These are phyloP conservation scores for Apophysomyces elegans DNA, from an alignment of 371 early-diverging fungal species.

Conservation along the genomic window DNA sequence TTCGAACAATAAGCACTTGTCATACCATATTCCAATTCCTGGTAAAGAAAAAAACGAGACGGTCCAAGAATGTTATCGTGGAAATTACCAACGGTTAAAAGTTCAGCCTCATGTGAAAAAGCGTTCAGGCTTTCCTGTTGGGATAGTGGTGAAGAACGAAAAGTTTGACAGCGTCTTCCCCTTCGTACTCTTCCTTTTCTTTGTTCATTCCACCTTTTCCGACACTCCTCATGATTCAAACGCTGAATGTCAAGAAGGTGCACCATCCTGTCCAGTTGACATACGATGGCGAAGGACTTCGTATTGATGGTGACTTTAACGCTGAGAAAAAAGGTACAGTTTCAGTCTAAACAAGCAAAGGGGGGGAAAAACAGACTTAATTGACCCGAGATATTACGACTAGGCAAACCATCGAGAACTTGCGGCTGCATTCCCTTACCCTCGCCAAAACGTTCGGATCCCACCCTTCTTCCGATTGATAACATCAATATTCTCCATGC, in stretches of 20 bases:
- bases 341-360: neutral
- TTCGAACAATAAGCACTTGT: too few species aligned
- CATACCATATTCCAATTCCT: too few species aligned
- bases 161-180: too few species aligned
- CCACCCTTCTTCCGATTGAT: constrained; percentile 46
- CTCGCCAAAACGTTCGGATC: constrained; percentile 30
- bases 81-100: too few species aligned
- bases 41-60: too few species aligned
- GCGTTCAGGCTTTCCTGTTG: too few species aligned
- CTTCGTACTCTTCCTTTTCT: too few species aligned
- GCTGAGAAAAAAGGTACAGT: constrained; percentile 36
- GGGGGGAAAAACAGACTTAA: neutral
- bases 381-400: neutral
- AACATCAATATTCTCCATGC: constrained; percentile 35
- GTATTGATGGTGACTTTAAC: constrained; percentile 49
- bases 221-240: constrained; percentile 26
- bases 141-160: too few species aligned
- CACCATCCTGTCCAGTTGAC: constrained; percentile 38
- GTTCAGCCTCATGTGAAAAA: too few species aligned
- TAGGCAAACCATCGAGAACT: constrained; percentile 20
- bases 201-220: too few species aligned
- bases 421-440: constrained; percentile 37
- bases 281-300: constrained; percentile 49
- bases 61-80: too few species aligned
- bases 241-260: constrained; percentile 36